Percentiles rank a stretch among this genome's conserved stretches.
Evolutionary conservation across 1,284 basidiomycete genomes (phyloP).

Genomic region (Neolentinus lepideus): DNA sequence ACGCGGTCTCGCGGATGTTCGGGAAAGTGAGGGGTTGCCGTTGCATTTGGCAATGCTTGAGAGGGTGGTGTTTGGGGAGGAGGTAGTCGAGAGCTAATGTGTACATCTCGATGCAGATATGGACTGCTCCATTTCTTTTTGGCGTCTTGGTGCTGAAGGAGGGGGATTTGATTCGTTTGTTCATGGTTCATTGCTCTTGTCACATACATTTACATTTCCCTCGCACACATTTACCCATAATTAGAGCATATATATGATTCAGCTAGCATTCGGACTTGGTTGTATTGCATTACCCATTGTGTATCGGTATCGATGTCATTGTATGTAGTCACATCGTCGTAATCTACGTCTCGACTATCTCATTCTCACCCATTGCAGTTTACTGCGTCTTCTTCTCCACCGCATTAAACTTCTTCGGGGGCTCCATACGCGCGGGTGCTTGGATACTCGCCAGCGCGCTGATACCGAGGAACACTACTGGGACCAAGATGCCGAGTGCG

Average conservation of each 20-base stretch:
- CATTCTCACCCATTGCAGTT: constrained; percentile 4
- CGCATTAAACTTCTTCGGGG: constrained; percentile 59
- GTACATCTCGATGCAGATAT: too few relatives aligned
- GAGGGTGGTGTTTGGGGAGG: background rate
- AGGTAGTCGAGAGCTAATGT: too few relatives aligned
- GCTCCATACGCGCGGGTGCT: constrained; percentile 54
- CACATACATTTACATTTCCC: background rate
- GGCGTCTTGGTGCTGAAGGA: too few relatives aligned
- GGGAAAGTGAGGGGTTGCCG: too few relatives aligned
- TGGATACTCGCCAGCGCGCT: constrained; percentile 71
- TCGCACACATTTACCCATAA: background rate
- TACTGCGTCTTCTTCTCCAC: constrained; percentile 79
- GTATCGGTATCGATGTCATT: background rate
- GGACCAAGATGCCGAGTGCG: constrained; percentile 64
- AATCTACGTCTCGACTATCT: too few relatives aligned
- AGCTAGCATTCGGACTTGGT: background rate
- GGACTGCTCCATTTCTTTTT: too few relatives aligned
- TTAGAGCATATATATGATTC: background rate
- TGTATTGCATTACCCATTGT: background rate
- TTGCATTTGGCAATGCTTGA: constrained; percentile 65
- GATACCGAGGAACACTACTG: constrained; percentile 61
- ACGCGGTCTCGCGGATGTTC: constrained; percentile 37
- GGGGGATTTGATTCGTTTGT: too few relatives aligned
- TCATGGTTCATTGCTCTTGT: too few relatives aligned
- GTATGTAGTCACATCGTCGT: background rate